A percentile compares a stretch with the other conserved stretches of the same genome.
phyloP scores from a whole-genome alignment of 495 filamentous ascomycete genomes.

The Trichocladium antarcticum region DNA sequence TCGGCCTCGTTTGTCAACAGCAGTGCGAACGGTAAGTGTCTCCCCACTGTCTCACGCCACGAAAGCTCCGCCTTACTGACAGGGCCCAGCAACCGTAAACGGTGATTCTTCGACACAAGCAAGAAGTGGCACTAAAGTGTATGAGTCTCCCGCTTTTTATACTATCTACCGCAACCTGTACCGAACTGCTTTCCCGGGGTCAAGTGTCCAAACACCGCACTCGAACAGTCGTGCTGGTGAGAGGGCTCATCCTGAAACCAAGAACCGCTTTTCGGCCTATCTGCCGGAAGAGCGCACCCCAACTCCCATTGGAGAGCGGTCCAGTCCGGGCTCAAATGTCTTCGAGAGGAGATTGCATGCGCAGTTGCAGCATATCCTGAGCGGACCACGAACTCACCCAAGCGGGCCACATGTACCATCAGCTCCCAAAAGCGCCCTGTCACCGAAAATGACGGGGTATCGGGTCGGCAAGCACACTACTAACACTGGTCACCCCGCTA shows the following conservation, averaged over 20 bases:
- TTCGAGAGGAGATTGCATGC: slow-evolving; percentile 20
- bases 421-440: background rate
- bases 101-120: slow-evolving; percentile 6
- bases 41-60: background rate
- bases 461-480: slow-evolving; percentile 24
- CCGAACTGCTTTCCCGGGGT: background rate
- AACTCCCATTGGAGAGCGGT: slow-evolving; percentile 22
- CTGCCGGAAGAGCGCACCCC: background rate
- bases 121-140: slow-evolving; percentile 21
- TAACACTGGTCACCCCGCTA: slow-evolving; percentile 29
- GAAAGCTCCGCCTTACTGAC: slow-evolving; percentile 1
- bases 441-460: slow-evolving; percentile 2
- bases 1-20: slow-evolving; percentile 14
- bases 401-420: background rate
- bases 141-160: slow-evolving; percentile 14
- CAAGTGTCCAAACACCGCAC: slow-evolving; percentile 3
- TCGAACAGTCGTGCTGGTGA: slow-evolving; percentile 9
- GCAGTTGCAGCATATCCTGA: slow-evolving; percentile 20
- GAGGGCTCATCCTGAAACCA: background rate
- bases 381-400: background rate
- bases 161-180: background rate
- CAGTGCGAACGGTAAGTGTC: slow-evolving; percentile 15
- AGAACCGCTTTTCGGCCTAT: slow-evolving; percentile 1
- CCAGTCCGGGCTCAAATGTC: slow-evolving; percentile 9
- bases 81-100: slow-evolving; percentile 12